Evolutionary conservation across 768 basidiomycete genomes (phyloP), one percentile per base, ranked within the genome.

Genomic region (Mycena indigotica): DNA sequence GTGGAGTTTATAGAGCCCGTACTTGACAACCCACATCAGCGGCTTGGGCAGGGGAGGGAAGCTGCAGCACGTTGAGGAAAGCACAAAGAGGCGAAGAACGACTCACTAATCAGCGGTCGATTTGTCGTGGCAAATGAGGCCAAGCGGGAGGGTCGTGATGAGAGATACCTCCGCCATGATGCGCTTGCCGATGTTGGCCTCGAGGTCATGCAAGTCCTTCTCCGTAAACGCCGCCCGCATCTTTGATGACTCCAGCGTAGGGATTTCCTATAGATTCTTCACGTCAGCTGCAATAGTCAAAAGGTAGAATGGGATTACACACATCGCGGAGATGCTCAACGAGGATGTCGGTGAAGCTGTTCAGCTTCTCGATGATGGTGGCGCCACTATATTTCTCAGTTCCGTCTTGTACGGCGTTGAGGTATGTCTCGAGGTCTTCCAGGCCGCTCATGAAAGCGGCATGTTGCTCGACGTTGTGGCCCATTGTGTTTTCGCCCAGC

Each of bases 31-130:
- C 66, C 64, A 70, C 28, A 66, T 52, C 17, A 71, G 21, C 1
- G 65, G 67, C 10, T 45, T 49, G 0, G 72, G 72, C 35, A 72
- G 35, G 0, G 69, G 69, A 4, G 72, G 70, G 53, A 71, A 72
- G 53, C 70, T 69, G 29, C 41, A 13, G 12, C 41, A 44, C 8
- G 12, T 8, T 6, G 6, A 13, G 15, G 13, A 23, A 21, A 44
- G 8, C 41, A 44, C 6, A 19, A 44, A 44, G 5, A 6, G 23
- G 41, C 41, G 21, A 13, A 8, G 13, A 44, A 19, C 21, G n/a
- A 23, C 41, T 44, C n/a, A 44, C 41, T 8, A 23, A 8, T 13
- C 15, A 13, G 41, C 41, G 15, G 21, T 44, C 13, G 41, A 13
- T 21, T 44, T 44, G 41, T 44, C 41, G 41, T 44, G 12, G 21